Base-by-base conservation (phyloP, 2,329 filamentous ascomycete species). In the Myriosclerotinia duriaeana region DNA sequence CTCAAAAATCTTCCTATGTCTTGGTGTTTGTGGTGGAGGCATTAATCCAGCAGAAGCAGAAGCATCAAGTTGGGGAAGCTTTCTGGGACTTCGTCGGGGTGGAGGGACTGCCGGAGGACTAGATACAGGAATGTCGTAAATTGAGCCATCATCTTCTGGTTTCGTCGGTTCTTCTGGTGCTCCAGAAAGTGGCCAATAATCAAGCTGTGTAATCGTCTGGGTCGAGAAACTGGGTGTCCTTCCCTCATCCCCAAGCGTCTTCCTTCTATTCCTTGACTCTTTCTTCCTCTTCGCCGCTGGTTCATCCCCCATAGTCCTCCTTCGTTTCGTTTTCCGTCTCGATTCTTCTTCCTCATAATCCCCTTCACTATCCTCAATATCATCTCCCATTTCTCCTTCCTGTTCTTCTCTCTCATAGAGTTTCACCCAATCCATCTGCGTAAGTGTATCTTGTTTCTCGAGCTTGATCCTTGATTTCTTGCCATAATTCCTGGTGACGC, bases 181-280 rank as follows among this genome's bases (percentile, higher is more conserved):
- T 42, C 26, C 53, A 17, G 48, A 48, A 61, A 67, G 63, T 53
- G 67, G 74, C 67, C 72, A 69, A 38, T 59, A 61, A 34, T 73
- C 68, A 53, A 76, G 66, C 53, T 76, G 74, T 4, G 72, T 75
- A 17, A 76, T 70, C 9, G 71, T 75, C 54, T 76, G 74, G 7
- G 71, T 74, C 52, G 74, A 70, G 55, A 67, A 71, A 48, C 67
- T 61, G n/a, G 69, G 64, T 20, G 65, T 68, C 22, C 50, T 50
- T 6, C 48, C 64, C 9, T 69, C 68, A 55, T 72, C 71, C 9
- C 69, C 72, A 48, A 64, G 46, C 5, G 71, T 72, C 55, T 66
- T 72, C 52, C 72, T 72, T 52, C 72, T 68, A 40, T 72, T 73
- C 26, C 54, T 68, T 26, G n/a, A 36, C 14, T 15, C 38, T 26